Percentiles rank a stretch among this genome's conserved stretches.
Conservation (phyloP, 1,284 basidiomycete genomes). For the Papiliotrema fonsecae region DNA sequence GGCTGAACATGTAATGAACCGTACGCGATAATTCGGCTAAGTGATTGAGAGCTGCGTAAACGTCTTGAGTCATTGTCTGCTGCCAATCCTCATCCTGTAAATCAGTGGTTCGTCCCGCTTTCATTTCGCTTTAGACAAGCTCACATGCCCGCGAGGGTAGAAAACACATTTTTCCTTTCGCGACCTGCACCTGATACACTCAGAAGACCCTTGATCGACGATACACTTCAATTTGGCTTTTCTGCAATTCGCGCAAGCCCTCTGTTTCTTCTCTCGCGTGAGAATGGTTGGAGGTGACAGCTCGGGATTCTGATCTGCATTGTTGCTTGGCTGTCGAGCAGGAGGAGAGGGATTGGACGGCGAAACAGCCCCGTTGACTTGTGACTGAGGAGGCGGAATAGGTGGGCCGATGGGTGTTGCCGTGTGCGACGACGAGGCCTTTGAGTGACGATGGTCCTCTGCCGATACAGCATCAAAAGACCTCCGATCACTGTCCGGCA, state of each 20-base stretch:
- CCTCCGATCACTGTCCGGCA: too few relatives aligned
- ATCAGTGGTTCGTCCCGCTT: not conserved
- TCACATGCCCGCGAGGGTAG: constrained; percentile 36
- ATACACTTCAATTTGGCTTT: constrained; percentile 43
- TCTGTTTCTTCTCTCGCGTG: constrained; percentile 32
- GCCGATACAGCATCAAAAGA: too few relatives aligned
- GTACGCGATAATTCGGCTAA: constrained; percentile 27
- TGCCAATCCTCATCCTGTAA: constrained; percentile 42
- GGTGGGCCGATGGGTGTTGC: too few relatives aligned
- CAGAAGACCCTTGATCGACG: constrained; percentile 27
- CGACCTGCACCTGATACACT: constrained; percentile 38
- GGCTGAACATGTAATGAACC: constrained; percentile 34
- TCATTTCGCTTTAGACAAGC: too few relatives aligned
- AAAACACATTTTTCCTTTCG: constrained; percentile 40
- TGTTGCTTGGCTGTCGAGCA: too few relatives aligned
- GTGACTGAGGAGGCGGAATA: too few relatives aligned
- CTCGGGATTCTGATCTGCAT: not conserved
- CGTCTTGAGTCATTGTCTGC: constrained; percentile 31
- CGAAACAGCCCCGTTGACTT: too few relatives aligned
- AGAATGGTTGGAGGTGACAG: constrained; percentile 15
- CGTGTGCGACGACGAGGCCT: too few relatives aligned
- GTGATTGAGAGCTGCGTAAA: constrained; percentile 29
- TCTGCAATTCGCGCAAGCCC: constrained; percentile 41
- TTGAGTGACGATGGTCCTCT: too few relatives aligned
- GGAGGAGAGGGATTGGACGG: too few relatives aligned